These are phyloP conservation scores for Globisporangium splendens DNA, from an alignment of 352 stramenopile species.

Conservation along the genomic window DNA sequence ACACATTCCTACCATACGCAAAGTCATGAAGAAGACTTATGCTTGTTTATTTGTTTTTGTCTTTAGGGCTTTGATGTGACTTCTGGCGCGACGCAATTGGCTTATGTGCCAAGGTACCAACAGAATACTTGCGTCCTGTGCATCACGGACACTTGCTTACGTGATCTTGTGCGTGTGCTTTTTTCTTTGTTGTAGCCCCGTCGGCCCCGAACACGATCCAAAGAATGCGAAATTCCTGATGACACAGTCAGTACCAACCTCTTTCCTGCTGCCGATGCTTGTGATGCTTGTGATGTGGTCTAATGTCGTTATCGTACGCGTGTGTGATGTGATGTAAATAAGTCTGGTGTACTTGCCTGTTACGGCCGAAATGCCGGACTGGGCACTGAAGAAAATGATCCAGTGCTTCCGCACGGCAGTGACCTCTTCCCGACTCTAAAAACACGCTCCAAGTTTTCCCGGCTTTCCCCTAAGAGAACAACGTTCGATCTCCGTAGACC, in stretches of 20 bases:
- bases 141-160: neutral
- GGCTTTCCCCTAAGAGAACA: too few species aligned
- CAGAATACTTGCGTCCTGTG: neutral
- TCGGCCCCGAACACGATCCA: slow-evolving; percentile 49
- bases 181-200: slow-evolving; percentile 22
- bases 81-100: slow-evolving; percentile 65
- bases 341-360: slow-evolving; percentile 80
- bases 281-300: neutral
- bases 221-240: slow-evolving; percentile 68
- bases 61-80: slow-evolving; percentile 78
- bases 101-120: slow-evolving; percentile 59
- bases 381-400: slow-evolving; percentile 79
- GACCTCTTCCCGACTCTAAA: slow-evolving; percentile 24
- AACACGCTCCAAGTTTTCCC: neutral
- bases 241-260: slow-evolving; percentile 38
- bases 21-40: neutral
- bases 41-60: slow-evolving; percentile 6
- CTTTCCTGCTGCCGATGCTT: neutral
- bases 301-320: neutral
- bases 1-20: too few species aligned
- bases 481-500: too few species aligned
- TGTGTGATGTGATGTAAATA: slow-evolving; percentile 6
- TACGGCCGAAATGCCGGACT: slow-evolving; percentile 71
- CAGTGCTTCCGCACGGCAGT: slow-evolving; percentile 52
- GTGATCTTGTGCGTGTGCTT: neutral